Percentiles rank a stretch among this genome's conserved stretches.
These are phyloP conservation scores for Sporopachydermia cereana DNA, from an alignment of 1,139 yeast genomes.

Conservation along the genomic window DNA sequence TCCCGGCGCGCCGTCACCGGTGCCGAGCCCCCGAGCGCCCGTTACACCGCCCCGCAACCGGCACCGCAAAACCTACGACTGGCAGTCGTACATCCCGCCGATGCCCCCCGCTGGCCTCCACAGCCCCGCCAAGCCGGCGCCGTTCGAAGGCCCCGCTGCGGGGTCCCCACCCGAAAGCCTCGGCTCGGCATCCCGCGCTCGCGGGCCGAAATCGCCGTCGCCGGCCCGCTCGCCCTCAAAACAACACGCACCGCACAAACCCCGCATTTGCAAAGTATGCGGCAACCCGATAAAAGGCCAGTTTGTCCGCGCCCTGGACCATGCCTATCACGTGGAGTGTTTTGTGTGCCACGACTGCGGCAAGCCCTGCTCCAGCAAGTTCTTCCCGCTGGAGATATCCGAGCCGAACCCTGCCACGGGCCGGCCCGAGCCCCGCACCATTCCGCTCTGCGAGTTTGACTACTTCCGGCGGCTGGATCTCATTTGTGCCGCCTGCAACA, in stretches of 20 bases:
- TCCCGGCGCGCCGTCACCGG: no score
- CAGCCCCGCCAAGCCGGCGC: neutral
- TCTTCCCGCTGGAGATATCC: conserved; percentile 40
- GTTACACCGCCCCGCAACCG: neutral
- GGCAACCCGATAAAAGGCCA: conserved; percentile 61
- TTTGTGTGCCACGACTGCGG: conserved; percentile 80
- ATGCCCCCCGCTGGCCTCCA: neutral
- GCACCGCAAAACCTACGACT: neutral
- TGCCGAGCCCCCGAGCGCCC: neutral
- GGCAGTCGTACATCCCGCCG: conserved; percentile 2
- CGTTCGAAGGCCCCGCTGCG: no score
- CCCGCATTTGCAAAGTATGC: conserved; percentile 45
- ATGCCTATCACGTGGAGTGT: conserved; percentile 77
- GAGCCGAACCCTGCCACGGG: neutral
- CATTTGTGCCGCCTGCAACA: conserved; percentile 74
- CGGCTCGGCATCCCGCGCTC: no score
- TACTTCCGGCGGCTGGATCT: conserved; percentile 77
- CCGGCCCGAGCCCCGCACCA: conserved; percentile 24
- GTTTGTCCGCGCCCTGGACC: conserved; percentile 72
- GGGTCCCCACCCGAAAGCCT: no score
- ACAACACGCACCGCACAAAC: neutral
- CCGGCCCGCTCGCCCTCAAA: neutral
- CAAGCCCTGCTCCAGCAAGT: conserved; percentile 58
- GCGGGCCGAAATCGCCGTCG: neutral
- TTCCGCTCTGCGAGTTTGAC: conserved; percentile 87